These are phyloP conservation scores for Penicillium sp. DNA, from an alignment of 2,329 filamentous ascomycete species.

Conservation along the genomic window DNA sequence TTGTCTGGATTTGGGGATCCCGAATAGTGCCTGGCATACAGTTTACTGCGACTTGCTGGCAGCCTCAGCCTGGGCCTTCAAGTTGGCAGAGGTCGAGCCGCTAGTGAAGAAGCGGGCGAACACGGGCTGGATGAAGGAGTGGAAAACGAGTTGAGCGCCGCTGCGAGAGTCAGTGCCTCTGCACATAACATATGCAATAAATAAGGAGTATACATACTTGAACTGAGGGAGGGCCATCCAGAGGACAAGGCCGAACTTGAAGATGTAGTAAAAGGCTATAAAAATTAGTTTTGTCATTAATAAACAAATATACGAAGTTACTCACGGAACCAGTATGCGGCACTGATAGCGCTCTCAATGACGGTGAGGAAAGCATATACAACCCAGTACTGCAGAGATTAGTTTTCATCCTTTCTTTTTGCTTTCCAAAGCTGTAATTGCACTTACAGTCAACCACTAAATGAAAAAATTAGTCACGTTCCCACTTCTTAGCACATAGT, in stretches of 20 bases:
- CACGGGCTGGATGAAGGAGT: conserved; percentile 87
- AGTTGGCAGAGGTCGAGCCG: conserved; percentile 75
- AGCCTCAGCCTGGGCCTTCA: conserved; percentile 82
- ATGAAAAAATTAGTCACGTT: conserved; percentile 19
- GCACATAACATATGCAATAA: conserved; percentile 20
- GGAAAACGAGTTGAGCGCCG: conserved; percentile 94
- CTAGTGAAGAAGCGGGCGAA: conserved; percentile 85
- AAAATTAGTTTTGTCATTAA: not conserved
- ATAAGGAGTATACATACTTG: conserved; percentile 58
- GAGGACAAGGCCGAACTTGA: conserved; percentile 96
- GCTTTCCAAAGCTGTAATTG: not conserved
- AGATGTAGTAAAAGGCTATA: conserved; percentile 91
- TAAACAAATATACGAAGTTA: conserved; percentile 14
- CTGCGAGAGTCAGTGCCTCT: conserved; percentile 44
- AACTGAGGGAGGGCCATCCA: conserved; percentile 97
- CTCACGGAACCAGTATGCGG: conserved; percentile 66
- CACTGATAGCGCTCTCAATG: conserved; percentile 62
- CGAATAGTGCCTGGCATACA: not conserved
- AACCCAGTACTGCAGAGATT: conserved; percentile 58
- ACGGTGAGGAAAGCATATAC: conserved; percentile 63
- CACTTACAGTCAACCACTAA: conserved; percentile 58
- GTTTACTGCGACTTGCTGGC: conserved; percentile 51
- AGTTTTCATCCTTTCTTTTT: conserved; percentile 13
- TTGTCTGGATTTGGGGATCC: conserved; percentile 20
- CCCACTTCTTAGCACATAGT: conserved; percentile 20